phyloP scores from a whole-genome alignment of 768 basidiomycete genomes.

The Russula emetica region DNA sequence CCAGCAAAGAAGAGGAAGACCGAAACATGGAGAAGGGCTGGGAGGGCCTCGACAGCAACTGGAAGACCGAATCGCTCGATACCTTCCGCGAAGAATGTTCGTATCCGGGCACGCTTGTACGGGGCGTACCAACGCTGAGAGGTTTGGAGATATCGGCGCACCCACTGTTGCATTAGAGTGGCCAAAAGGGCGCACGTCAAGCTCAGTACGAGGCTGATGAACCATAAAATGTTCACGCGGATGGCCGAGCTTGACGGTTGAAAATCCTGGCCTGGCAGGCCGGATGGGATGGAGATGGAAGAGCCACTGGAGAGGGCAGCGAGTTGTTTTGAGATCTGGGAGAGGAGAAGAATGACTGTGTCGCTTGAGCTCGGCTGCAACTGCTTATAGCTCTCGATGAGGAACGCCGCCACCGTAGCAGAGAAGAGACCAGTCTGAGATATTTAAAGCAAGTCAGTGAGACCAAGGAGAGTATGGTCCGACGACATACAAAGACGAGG shows the following conservation, averaged over 20 bases:
- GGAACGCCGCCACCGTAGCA: slow-evolving; percentile 30
- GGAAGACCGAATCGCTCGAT: slow-evolving; percentile 24
- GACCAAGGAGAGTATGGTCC: not conserved
- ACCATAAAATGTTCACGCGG: slow-evolving; percentile 25
- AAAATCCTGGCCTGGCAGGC: slow-evolving; percentile 6
- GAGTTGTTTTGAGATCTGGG: slow-evolving; percentile 26
- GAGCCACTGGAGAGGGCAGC: slow-evolving; percentile 11
- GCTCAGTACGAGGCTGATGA: slow-evolving; percentile 24
- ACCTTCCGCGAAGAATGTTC: slow-evolving; percentile 24
- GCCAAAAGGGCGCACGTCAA: slow-evolving; percentile 26
- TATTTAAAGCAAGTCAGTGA: not conserved
- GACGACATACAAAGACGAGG: slow-evolving; percentile 27
- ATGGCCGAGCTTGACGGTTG: slow-evolving; percentile 9
- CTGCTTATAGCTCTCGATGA: slow-evolving; percentile 28
- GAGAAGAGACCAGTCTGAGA: slow-evolving; percentile 32
- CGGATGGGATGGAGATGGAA: slow-evolving; percentile 8
- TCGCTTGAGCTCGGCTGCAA: slow-evolving; percentile 24
- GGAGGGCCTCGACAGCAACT: slow-evolving; percentile 24
- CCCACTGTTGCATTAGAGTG: slow-evolving; percentile 28
- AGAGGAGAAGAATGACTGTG: slow-evolving; percentile 16
- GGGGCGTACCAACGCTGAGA: slow-evolving; percentile 21
- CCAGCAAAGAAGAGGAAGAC: slow-evolving; percentile 28
- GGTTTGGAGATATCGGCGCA: slow-evolving; percentile 21
- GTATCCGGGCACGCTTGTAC: slow-evolving; percentile 25
- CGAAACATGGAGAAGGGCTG: slow-evolving; percentile 24